phyloP scores from a whole-genome alignment of 2,329 filamentous ascomycete species.

The Aureobasidium lini region DNA sequence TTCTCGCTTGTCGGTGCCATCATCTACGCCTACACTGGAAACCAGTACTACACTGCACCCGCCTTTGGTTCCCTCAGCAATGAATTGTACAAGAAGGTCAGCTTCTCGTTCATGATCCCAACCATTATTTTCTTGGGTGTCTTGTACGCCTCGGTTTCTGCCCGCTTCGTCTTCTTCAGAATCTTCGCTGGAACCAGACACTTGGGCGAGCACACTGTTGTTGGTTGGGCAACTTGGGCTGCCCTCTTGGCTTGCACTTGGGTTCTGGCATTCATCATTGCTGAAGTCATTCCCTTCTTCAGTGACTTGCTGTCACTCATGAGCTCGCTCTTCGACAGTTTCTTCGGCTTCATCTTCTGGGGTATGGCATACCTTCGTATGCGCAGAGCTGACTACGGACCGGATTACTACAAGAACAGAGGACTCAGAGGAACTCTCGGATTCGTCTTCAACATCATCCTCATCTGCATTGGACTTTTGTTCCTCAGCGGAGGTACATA shows the following conservation, averaged over 20 bases:
- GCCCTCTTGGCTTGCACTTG: constrained; percentile 67
- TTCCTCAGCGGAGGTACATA: constrained; percentile 82
- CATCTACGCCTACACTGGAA: constrained; percentile 81
- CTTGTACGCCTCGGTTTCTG: constrained; percentile 81
- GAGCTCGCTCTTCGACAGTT: constrained; percentile 86
- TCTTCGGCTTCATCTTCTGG: constrained; percentile 96
- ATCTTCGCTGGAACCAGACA: constrained; percentile 73
- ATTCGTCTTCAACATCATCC: constrained; percentile 60
- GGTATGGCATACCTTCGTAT: constrained; percentile 73
- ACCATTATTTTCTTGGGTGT: constrained; percentile 90
- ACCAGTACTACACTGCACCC: constrained; percentile 78
- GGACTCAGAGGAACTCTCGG: constrained; percentile 48
- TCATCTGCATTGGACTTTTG: constrained; percentile 70
- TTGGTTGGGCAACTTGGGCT: constrained; percentile 75
- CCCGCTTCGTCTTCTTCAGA: constrained; percentile 87
- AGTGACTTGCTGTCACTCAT: constrained; percentile 61
- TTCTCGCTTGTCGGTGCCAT: constrained; percentile 77
- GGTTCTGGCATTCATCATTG: constrained; percentile 86
- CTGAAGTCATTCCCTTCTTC: constrained; percentile 68
- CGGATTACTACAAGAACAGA: constrained; percentile 45
- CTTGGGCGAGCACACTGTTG: constrained; percentile 69
- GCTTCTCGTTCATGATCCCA: constrained; percentile 92
- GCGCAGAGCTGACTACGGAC: constrained; percentile 56
- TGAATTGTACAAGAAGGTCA: constrained; percentile 71
- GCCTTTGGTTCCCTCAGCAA: constrained; percentile 79